phyloP scores from a whole-genome alignment of 1,139 yeast species.

The Yamadazyma mexicana region DNA sequence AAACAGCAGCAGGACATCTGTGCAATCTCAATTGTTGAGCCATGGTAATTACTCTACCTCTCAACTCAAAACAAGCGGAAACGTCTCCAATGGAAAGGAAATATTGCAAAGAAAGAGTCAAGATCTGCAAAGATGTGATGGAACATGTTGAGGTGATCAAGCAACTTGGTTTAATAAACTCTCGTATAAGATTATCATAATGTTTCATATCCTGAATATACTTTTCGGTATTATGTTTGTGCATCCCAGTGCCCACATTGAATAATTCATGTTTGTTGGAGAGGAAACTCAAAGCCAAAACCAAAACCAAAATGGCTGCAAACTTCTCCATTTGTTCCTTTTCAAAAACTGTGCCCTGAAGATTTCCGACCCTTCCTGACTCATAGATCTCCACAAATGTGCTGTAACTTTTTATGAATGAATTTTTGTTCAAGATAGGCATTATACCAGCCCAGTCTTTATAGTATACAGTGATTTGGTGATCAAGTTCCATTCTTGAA shows the following conservation, averaged over 20 bases:
- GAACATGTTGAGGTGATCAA: constrained; percentile 57
- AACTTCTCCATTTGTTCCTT: constrained; percentile 50
- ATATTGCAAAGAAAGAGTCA: constrained; percentile 68
- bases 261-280: constrained; percentile 30
- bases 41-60: constrained; percentile 79
- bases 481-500: constrained; percentile 55
- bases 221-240: constrained; percentile 17
- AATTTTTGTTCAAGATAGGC: constrained; percentile 67
- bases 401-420: constrained; percentile 60
- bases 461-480: constrained; percentile 60
- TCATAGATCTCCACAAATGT: constrained; percentile 47
- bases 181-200: constrained; percentile 52
- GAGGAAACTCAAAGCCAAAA: constrained; percentile 59
- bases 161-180: constrained; percentile 53
- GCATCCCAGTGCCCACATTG: constrained; percentile 18
- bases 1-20: constrained; percentile 83
- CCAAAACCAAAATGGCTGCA: constrained; percentile 59
- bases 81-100: constrained; percentile 75
- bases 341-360: constrained; percentile 16
- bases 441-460: constrained; percentile 75
- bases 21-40: constrained; percentile 84
- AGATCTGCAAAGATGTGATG: constrained; percentile 67
- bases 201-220: constrained; percentile 27
- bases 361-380: constrained; percentile 13
- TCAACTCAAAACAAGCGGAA: constrained; percentile 68